phyloP scores from a whole-genome alignment of 805 yeast genomes.

The Zygotorulaspora chibaensis region DNA sequence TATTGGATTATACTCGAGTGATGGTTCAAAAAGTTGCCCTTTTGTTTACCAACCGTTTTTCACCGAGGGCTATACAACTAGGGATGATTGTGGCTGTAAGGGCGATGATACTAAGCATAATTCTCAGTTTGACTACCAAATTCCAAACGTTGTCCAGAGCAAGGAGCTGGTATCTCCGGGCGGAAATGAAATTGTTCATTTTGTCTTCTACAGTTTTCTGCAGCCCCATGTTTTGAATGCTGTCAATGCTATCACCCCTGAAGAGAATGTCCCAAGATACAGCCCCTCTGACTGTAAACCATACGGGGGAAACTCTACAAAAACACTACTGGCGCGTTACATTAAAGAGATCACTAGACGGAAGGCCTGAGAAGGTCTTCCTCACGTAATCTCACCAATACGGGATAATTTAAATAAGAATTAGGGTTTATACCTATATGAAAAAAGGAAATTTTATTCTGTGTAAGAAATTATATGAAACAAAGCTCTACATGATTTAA shows the following conservation, averaged over 20 bases:
- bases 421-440: slow-evolving; percentile 9
- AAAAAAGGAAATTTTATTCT: slow-evolving; percentile 17
- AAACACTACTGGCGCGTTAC: slow-evolving; percentile 42
- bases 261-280: slow-evolving; percentile 28
- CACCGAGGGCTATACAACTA: slow-evolving; percentile 71
- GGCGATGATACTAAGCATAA: slow-evolving; percentile 83
- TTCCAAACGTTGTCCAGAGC: slow-evolving; percentile 77
- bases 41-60: slow-evolving; percentile 26
- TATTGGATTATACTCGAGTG: not conserved
- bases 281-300: slow-evolving; percentile 36
- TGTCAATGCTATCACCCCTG: slow-evolving; percentile 25
- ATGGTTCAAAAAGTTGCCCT: slow-evolving; percentile 20
- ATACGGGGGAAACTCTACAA: slow-evolving; percentile 42
- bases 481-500: slow-evolving; percentile 14
- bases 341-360: slow-evolving; percentile 21
- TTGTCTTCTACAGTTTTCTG: slow-evolving; percentile 78
- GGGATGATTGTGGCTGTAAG: slow-evolving; percentile 76
- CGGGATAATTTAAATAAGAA: not conserved
- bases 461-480: slow-evolving; percentile 20
- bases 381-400: not conserved
- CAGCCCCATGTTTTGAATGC: slow-evolving; percentile 48
- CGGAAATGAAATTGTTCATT: slow-evolving; percentile 46
- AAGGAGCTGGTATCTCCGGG: slow-evolving; percentile 21
- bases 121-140: slow-evolving; percentile 50
- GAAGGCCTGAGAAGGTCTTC: not conserved